These are phyloP conservation scores for Fusarium ambrosium DNA, from an alignment of 2,329 filamentous ascomycete genomes.

Conservation along the genomic window DNA sequence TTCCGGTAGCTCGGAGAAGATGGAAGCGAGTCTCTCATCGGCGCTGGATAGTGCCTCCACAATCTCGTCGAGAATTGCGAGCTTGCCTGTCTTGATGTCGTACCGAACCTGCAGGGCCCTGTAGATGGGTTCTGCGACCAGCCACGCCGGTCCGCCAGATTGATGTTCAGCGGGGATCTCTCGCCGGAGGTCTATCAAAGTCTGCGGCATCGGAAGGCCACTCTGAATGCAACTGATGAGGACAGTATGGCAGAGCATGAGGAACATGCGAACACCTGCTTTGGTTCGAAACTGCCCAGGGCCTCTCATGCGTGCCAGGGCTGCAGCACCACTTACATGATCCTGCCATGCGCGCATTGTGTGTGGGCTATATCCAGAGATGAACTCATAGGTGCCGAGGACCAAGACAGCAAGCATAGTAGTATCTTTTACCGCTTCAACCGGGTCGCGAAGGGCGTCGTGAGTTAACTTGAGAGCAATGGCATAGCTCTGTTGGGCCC, in stretches of 20 bases:
- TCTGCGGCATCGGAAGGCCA: conserved; percentile 62
- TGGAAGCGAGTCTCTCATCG: conserved; percentile 58
- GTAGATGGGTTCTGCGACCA: conserved; percentile 60
- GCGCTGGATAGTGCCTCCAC: conserved; percentile 55
- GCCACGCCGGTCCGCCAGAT: conserved; percentile 57
- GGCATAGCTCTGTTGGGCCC: conserved; percentile 65
- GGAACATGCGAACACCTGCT: conserved; percentile 65
- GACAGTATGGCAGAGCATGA: conserved; percentile 65
- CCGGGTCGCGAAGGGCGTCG: conserved; percentile 60
- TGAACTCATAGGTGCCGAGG: conserved; percentile 67
- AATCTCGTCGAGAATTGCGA: conserved; percentile 54
- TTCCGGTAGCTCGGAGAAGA: conserved; percentile 55
- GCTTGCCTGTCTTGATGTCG: conserved; percentile 57
- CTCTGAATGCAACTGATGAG: conserved; percentile 66
- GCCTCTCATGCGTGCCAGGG: conserved; percentile 64
- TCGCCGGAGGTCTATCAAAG: conserved; percentile 61
- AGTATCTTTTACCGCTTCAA: conserved; percentile 60
- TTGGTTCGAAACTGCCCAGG: conserved; percentile 59
- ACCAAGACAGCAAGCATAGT: conserved; percentile 68
- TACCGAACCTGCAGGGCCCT: conserved; percentile 62
- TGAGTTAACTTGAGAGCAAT: conserved; percentile 66
- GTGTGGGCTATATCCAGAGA: conserved; percentile 61
- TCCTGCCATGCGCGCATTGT: conserved; percentile 66
- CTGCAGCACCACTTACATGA: conserved; percentile 66
- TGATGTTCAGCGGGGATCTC: conserved; percentile 55